These are phyloP conservation scores for Melanogaster broomeanus DNA, from an alignment of 768 basidiomycete species.

Conservation along the genomic window DNA sequence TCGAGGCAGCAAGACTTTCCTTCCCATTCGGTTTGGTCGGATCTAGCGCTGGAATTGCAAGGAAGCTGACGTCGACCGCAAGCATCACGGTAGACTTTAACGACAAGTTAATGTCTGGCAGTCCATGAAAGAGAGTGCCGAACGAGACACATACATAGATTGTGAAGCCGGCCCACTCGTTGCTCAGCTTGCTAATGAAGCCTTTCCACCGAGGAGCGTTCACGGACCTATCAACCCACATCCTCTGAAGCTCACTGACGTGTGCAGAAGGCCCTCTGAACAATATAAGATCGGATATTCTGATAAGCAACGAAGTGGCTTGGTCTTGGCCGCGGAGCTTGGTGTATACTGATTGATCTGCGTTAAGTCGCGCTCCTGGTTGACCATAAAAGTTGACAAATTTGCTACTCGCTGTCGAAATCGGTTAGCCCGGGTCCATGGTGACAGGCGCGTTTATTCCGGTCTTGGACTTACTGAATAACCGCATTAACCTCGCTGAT, in stretches of 20 bases:
- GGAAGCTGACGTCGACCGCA: constrained; percentile 51
- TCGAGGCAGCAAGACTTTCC: too few relatives aligned
- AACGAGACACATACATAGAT: constrained; percentile 40
- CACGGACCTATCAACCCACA: constrained; percentile 46
- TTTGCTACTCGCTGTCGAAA: constrained; percentile 21
- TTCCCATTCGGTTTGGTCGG: too few relatives aligned
- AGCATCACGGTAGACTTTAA: constrained; percentile 51
- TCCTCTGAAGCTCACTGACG: constrained; percentile 30
- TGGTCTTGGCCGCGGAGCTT: constrained; percentile 16
- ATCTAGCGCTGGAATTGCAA: too few relatives aligned
- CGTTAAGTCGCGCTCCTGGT: constrained; percentile 33
- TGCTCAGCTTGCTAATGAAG: constrained; percentile 41
- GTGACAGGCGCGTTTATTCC: not conserved
- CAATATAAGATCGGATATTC: too few relatives aligned
- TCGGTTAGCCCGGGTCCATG: not conserved
- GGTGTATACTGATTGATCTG: constrained; percentile 25
- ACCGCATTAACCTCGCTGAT: constrained; percentile 45
- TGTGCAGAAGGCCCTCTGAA: constrained; percentile 49
- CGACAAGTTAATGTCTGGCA: not conserved
- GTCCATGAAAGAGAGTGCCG: not conserved
- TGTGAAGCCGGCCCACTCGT: constrained; percentile 49
- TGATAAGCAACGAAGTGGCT: constrained; percentile 18
- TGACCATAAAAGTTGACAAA: constrained; percentile 36
- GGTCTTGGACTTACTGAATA: constrained; percentile 36
- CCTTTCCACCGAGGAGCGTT: constrained; percentile 38